These are phyloP conservation scores for Phascolomyces articulosus DNA, from an alignment of 371 early-diverging fungal genomes.

Conservation along the genomic window DNA sequence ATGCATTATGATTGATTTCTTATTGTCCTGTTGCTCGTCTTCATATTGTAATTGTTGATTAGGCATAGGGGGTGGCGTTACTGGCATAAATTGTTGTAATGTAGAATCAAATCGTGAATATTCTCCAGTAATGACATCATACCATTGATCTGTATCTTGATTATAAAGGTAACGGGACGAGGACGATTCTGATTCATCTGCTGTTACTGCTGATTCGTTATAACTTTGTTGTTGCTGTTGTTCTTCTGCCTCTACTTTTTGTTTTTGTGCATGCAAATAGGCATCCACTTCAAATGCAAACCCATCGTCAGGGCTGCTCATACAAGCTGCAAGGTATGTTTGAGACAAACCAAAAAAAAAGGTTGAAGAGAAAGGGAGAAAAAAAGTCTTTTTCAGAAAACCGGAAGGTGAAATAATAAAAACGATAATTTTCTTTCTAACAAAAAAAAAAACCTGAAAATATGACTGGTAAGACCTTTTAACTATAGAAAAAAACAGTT, in stretches of 20 bases:
- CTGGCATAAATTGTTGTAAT: conserved; percentile 23
- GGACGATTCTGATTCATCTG: background rate
- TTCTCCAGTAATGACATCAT: conserved; percentile 27
- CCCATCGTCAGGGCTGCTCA: conserved; percentile 2
- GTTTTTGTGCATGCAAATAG: background rate
- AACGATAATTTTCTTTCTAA: no score
- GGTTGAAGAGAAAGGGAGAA: background rate
- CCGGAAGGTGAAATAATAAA: background rate
- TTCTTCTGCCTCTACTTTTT: conserved; percentile 1
- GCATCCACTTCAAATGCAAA: background rate
- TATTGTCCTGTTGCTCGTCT: background rate
- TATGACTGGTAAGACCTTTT: no score
- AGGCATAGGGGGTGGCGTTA: conserved; percentile 5
- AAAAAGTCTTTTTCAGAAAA: background rate
- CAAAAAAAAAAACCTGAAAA: no score
- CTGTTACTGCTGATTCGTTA: background rate
- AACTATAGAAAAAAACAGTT: no score
- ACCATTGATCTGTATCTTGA: conserved; percentile 32
- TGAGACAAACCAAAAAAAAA: background rate
- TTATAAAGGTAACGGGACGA: conserved; percentile 32
- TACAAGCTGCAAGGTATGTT: background rate
- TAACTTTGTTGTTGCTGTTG: background rate
- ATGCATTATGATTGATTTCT: conserved; percentile 25
- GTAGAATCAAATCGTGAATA: conserved; percentile 33
- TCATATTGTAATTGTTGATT: conserved; percentile 10